Evolutionary conservation across 108 stramenopile species (phyloP).

Genomic region (Cylindrotheca fusiformis): DNA sequence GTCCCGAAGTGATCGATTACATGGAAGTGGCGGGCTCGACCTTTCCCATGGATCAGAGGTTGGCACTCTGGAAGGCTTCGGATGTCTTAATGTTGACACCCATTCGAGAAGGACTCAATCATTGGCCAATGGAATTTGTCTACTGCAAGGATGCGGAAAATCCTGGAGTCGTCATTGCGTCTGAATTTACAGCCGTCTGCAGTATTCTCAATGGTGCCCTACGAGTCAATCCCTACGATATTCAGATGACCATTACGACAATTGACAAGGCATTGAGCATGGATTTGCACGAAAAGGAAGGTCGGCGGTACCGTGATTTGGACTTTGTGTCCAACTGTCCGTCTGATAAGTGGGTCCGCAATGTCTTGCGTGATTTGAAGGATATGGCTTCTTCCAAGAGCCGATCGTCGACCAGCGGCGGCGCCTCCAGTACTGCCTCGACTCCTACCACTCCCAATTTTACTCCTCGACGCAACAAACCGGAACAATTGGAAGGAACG

Average conservation of each 20-base stretch:
- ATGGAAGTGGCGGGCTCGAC: constrained; percentile 77
- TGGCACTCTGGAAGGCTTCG: constrained; percentile 85
- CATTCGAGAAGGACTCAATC: constrained; percentile 96
- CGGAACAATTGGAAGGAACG: constrained; percentile 41
- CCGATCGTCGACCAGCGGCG: neutral
- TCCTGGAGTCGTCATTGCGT: constrained; percentile 95
- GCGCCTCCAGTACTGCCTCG: constrained; percentile 4
- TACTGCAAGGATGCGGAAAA: constrained; percentile 68
- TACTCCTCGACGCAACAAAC: constrained; percentile 20
- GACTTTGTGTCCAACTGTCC: constrained; percentile 94
- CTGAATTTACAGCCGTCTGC: constrained; percentile 96
- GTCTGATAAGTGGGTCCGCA: constrained; percentile 93
- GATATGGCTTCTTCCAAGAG: constrained; percentile 50
- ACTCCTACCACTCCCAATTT: constrained; percentile 25
- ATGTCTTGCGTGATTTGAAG: constrained; percentile 87
- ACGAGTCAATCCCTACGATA: constrained; percentile 97
- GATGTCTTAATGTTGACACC: constrained; percentile 90
- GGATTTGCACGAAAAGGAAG: constrained; percentile 77
- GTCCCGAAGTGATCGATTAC: constrained; percentile 87
- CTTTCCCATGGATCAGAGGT: constrained; percentile 75
- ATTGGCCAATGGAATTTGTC: constrained; percentile 96
- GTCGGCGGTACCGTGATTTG: constrained; percentile 92
- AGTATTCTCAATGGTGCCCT: constrained; percentile 96
- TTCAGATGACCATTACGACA: constrained; percentile 82
- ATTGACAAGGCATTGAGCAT: constrained; percentile 94